These are phyloP conservation scores for Eleusine coracana DNA, from an alignment of 176 grass and related monocot species.

Conservation along the genomic window DNA sequence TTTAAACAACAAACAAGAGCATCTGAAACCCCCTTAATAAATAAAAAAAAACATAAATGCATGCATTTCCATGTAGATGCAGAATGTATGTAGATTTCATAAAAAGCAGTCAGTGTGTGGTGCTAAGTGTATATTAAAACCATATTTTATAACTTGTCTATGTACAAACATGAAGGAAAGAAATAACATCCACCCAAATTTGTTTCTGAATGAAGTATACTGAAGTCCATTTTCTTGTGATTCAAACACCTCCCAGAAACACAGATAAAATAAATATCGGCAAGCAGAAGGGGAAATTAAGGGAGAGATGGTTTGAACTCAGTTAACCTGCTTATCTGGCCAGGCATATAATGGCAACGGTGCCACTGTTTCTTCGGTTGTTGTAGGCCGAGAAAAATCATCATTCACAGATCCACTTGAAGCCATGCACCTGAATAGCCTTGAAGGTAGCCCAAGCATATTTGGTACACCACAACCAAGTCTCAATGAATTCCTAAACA, in stretches of 20 bases:
- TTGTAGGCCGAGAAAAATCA: constrained; percentile 43
- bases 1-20: not conserved
- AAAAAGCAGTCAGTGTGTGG: not conserved
- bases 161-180: not conserved
- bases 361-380: constrained; percentile 58
- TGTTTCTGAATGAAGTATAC: not conserved
- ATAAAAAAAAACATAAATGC: not conserved
- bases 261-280: not conserved
- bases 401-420: constrained; percentile 39
- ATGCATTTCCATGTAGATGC: not conserved
- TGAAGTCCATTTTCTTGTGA: not conserved
- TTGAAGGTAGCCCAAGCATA: constrained; percentile 42
- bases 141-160: not conserved
- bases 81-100: not conserved
- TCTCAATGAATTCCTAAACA: constrained; percentile 53
- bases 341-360: constrained; percentile 58
- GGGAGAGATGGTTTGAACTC: constrained; percentile 9
- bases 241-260: not conserved
- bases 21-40: not conserved
- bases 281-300: not conserved
- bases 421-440: constrained; percentile 50
- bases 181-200: not conserved
- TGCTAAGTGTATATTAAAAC: not conserved
- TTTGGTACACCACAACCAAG: constrained; percentile 35
- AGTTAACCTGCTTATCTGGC: constrained; percentile 83